Evolutionary conservation across 441 rosid genomes (phyloP).

Genomic region (Arabidopsis hybrid): DNA sequence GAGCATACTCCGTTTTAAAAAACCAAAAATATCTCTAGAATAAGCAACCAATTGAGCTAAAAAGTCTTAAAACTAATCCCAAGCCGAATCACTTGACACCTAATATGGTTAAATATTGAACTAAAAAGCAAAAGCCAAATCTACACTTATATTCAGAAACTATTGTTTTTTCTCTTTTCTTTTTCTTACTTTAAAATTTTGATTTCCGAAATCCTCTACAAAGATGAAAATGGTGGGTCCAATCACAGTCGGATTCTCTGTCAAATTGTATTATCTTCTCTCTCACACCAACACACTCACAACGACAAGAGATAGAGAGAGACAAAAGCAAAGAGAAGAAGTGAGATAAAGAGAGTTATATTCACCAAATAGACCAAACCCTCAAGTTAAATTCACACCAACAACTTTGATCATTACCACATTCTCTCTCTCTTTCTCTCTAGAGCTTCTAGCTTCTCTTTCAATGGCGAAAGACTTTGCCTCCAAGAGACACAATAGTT

Average conservation of each 20-base stretch:
- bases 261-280: slow-evolving; percentile 68
- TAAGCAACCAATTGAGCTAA: not conserved
- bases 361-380: slow-evolving; percentile 55
- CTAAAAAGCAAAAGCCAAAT: slow-evolving; percentile 47
- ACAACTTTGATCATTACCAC: slow-evolving; percentile 29
- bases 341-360: slow-evolving; percentile 27
- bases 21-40: not conserved
- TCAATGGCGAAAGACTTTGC: slow-evolving; percentile 68
- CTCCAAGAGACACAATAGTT: slow-evolving; percentile 73
- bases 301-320: slow-evolving; percentile 29
- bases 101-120: slow-evolving; percentile 11
- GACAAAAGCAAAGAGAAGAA: not conserved
- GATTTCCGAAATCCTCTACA: slow-evolving; percentile 38
- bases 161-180: slow-evolving; percentile 10
- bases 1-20: not conserved
- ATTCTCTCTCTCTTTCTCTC: not conserved
- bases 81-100: slow-evolving; percentile 35
- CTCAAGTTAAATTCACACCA: slow-evolving; percentile 45
- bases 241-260: slow-evolving; percentile 53
- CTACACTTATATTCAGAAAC: slow-evolving; percentile 26
- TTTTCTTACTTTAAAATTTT: not conserved
- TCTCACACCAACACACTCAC: slow-evolving; percentile 46
- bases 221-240: slow-evolving; percentile 66
- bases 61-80: not conserved
- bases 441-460: slow-evolving; percentile 38